Conservation (phyloP, 148 eudicot genomes). For the Suaeda aralocaspica region DNA sequence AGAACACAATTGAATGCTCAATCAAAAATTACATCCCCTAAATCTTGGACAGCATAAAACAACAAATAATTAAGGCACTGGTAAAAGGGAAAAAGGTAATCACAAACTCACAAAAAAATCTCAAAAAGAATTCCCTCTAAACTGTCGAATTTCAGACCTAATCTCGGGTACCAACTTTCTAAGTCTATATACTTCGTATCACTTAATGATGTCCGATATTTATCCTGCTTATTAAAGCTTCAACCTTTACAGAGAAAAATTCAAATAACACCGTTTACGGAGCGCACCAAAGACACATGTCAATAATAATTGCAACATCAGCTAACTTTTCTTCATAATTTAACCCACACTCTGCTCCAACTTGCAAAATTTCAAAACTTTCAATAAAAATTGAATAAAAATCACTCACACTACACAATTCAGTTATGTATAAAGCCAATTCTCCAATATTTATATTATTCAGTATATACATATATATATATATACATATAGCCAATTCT, state of each 20-base stretch:
- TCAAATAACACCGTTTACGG: too few species aligned
- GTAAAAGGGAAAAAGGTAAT: neutral
- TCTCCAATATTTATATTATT: neutral
- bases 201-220: neutral
- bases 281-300: neutral
- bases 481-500: too few species aligned
- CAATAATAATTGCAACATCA: neutral
- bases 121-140: neutral
- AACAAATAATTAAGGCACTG: neutral
- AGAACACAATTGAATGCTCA: neutral
- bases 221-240: too few species aligned
- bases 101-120: neutral
- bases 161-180: neutral
- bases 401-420: neutral
- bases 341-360: neutral
- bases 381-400: neutral
- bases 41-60: neutral
- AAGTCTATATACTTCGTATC: too few species aligned
- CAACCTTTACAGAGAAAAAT: too few species aligned
- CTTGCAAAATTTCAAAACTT: too few species aligned
- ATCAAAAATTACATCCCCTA: neutral
- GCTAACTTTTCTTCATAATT: neutral
- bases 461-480: neutral
- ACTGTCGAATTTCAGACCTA: neutral
- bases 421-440: neutral